phyloP scores from a whole-genome alignment of 306 rosid genomes.

The Corylus americana region DNA sequence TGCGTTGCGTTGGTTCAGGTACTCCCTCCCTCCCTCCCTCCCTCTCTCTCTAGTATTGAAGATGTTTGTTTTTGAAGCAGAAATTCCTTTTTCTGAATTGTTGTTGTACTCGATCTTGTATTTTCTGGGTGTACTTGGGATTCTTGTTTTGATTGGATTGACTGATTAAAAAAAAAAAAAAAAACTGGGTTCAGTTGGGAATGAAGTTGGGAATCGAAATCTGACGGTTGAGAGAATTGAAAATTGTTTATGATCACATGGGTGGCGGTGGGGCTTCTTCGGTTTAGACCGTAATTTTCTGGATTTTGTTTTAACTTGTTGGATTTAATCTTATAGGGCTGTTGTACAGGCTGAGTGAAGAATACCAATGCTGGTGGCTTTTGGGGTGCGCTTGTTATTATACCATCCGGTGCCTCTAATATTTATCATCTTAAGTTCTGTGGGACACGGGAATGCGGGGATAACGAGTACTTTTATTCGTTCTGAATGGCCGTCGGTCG shows the following conservation, averaged over 20 bases:
- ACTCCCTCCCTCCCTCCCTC: neutral
- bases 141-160: neutral
- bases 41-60: neutral
- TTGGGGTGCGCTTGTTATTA: neutral
- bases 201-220: neutral
- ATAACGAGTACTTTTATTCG: slow-evolving; percentile 75
- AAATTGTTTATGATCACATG: neutral
- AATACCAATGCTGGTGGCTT: slow-evolving; percentile 2
- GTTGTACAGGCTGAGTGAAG: neutral
- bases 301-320: neutral
- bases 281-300: neutral
- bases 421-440: slow-evolving; percentile 40
- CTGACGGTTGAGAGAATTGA: neutral
- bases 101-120: neutral
- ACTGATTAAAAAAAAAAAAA: neutral
- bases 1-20: neutral
- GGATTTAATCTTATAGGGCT: neutral
- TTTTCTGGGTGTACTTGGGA: neutral
- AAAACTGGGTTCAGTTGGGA: neutral
- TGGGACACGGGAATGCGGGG: slow-evolving; percentile 60
- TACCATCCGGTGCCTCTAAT: neutral
- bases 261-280: neutral
- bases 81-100: neutral
- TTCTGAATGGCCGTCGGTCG: slow-evolving; percentile 69
- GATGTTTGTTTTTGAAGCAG: neutral